Evolutionary conservation across 768 basidiomycete genomes (phyloP), one percentile per base, ranked within the genome.

Genomic region (Russula brevipes): DNA sequence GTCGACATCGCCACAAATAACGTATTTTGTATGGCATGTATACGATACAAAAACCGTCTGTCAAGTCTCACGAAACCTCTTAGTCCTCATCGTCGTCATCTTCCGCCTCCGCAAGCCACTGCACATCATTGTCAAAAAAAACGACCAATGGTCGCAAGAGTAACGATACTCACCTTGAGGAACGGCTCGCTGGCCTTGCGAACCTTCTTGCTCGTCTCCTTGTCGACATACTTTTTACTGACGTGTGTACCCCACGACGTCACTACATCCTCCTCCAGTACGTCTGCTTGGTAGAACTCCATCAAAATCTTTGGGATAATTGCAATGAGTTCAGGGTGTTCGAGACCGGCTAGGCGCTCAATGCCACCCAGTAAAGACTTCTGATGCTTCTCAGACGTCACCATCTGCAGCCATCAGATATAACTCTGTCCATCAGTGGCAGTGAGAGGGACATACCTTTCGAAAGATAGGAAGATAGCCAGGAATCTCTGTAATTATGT

Each of bases 161-260:
- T 4, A 31, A 42, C 17, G 45, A 8, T 19, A 70, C 80, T 53
- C 66, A 90, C 90, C 82, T 94, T 94, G 72, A 98, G 77, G 80
- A 98, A 98, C 0, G 95, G 94, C 73, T 92, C 94, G 67, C 90
- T 89, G 12, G 94, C 94, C 80, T 95, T 96, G 69, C 95, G 82
- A 56, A 99, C 94, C 76, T 86, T 94, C 84, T 98, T 98, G 75
- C 89, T 91, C 51, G 84, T 88, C 33, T 98, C 94, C 76, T 89
- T 94, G 76, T 96, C 91, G 50, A 94, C 91, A 72, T 93, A 96
- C 78, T 98, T 97, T 81, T 90, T 96, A 77, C 88, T 91, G 72
- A 94, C 92, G 69, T 96, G 94, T 4, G 92, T 96, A 9, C 94
- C 94, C 96, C 94, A 98, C 66, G 94, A 86, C 10, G 80, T 85